Evolutionary conservation across 805 yeast genomes (phyloP).

Genomic region (Candida maesae): DNA sequence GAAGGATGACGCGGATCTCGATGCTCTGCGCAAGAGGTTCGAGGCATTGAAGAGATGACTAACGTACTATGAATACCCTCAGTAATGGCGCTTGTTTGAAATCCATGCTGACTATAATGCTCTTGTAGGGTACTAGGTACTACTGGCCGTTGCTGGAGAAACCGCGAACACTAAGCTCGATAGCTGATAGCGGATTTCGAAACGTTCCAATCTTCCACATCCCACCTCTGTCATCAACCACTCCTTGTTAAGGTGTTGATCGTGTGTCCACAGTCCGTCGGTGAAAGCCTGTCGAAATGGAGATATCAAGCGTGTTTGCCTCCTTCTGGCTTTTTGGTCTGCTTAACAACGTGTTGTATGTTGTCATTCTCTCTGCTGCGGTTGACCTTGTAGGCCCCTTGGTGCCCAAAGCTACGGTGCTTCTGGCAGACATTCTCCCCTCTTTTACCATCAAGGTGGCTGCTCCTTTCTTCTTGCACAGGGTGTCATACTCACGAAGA

Average conservation of each 20-base stretch:
- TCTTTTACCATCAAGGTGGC: slow-evolving; percentile 64
- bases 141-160: too few relatives aligned
- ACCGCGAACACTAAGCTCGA: too few relatives aligned
- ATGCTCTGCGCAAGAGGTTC: slow-evolving; percentile 64
- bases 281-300: background rate
- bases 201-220: too few relatives aligned
- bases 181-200: too few relatives aligned
- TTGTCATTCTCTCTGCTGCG: slow-evolving; percentile 88
- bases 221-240: too few relatives aligned
- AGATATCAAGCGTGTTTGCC: slow-evolving; percentile 27
- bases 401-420: slow-evolving; percentile 81
- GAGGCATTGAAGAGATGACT: slow-evolving; percentile 66
- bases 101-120: too few relatives aligned
- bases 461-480: slow-evolving; percentile 79
- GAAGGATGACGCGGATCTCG: slow-evolving; percentile 47
- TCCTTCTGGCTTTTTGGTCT: slow-evolving; percentile 84
- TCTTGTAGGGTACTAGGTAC: too few relatives aligned
- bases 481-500: slow-evolving; percentile 53
- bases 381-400: slow-evolving; percentile 81
- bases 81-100: too few relatives aligned
- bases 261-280: too few relatives aligned
- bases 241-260: too few relatives aligned
- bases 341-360: slow-evolving; percentile 84
- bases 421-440: slow-evolving; percentile 85
- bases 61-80: too few relatives aligned